These are phyloP conservation scores for Spathaspora sp. DNA, from an alignment of 1,139 yeast genomes.

Conservation along the genomic window DNA sequence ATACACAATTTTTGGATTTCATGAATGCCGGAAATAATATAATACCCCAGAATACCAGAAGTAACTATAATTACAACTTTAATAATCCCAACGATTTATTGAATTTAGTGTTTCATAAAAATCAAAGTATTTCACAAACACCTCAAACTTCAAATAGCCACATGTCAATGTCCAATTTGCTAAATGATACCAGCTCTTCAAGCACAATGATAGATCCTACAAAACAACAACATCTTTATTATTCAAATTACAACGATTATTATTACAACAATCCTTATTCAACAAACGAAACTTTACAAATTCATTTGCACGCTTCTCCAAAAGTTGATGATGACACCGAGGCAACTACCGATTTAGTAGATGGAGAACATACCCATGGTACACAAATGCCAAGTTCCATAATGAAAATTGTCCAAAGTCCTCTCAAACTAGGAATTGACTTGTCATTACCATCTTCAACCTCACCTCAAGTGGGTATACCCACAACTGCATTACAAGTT, in stretches of 20 bases:
- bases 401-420: slow-evolving; percentile 50
- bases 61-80: slow-evolving; percentile 11
- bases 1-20: slow-evolving; percentile 56
- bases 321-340: slow-evolving; percentile 28
- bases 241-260: slow-evolving; percentile 42
- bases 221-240: slow-evolving; percentile 35
- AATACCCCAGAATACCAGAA: slow-evolving; percentile 8
- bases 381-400: slow-evolving; percentile 43
- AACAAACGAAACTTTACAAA: slow-evolving; percentile 42
- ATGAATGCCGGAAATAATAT: slow-evolving; percentile 26
- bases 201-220: slow-evolving; percentile 31
- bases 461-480: slow-evolving; percentile 42
- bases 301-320: slow-evolving; percentile 40
- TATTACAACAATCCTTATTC: slow-evolving; percentile 46
- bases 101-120: slow-evolving; percentile 53
- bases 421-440: slow-evolving; percentile 38
- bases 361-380: slow-evolving; percentile 32
- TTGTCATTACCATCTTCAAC: slow-evolving; percentile 23
- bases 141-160: slow-evolving; percentile 14
- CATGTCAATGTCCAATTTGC: slow-evolving; percentile 21
- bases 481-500: slow-evolving; percentile 60
- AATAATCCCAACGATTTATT: slow-evolving; percentile 32
- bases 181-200: slow-evolving; percentile 23
- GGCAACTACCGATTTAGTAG: slow-evolving; percentile 37
- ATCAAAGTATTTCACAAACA: slow-evolving; percentile 17